Conservation (phyloP, 2,329 filamentous ascomycete species). For the Fusarium sp. region DNA sequence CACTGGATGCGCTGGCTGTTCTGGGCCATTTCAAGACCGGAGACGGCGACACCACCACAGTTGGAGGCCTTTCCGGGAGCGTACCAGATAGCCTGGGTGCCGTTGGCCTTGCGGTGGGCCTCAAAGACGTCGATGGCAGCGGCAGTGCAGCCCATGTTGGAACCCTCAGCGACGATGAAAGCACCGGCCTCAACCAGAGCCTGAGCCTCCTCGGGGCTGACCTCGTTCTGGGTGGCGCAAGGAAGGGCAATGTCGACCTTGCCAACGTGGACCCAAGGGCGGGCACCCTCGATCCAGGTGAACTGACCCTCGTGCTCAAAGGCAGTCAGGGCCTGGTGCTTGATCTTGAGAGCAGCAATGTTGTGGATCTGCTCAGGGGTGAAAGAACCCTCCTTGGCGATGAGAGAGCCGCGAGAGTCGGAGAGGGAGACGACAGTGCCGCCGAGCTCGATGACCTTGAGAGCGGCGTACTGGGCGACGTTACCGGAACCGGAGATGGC, state of each 20-base stretch:
- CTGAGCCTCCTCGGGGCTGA: constrained; percentile 90
- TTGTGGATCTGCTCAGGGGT: constrained; percentile 81
- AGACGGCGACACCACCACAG: constrained; percentile 96
- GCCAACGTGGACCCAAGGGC: constrained; percentile 92
- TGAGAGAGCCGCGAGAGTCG: constrained; percentile 87
- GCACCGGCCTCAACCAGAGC: constrained; percentile 80
- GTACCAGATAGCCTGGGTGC: constrained; percentile 85
- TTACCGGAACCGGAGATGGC: constrained; percentile 97
- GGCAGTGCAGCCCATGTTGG: constrained; percentile 99
- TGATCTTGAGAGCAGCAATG: constrained; percentile 88
- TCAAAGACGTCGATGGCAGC: constrained; percentile 96
- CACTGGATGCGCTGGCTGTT: constrained; percentile 90
- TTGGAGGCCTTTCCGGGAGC: constrained; percentile 97
- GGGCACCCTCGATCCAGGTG: constrained; percentile 87
- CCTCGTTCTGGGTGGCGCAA: constrained; percentile 97
- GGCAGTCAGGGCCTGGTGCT: constrained; percentile 83
- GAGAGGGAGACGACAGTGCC: constrained; percentile 92
- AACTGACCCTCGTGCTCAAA: constrained; percentile 76
- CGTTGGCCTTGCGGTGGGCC: constrained; percentile 77
- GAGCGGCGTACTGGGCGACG: constrained; percentile 96
- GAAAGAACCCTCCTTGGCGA: constrained; percentile 80
- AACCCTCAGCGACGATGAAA: constrained; percentile 93
- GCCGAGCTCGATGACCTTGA: constrained; percentile 96
- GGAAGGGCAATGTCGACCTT: constrained; percentile 93
- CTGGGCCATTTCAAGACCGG: constrained; percentile 98